A percentile compares a stretch with the other conserved stretches of the same genome.
Conservation (phyloP, 768 basidiomycete species). For the Leccinum subgranulosum region DNA sequence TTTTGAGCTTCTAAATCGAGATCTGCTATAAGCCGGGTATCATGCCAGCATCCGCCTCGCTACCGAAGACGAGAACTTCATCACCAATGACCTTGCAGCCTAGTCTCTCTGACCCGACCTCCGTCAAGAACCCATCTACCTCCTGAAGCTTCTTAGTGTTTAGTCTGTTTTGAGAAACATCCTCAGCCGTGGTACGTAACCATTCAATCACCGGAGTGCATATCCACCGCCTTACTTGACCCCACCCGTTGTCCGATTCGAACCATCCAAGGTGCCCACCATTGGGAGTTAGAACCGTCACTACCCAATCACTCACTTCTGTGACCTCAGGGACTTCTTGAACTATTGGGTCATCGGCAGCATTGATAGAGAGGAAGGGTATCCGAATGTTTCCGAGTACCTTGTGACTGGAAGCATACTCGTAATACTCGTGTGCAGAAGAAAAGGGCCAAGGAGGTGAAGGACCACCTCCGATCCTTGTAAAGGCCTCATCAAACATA, state of each 20-base stretch:
- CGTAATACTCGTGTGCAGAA: constrained; percentile 45
- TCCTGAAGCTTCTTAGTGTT: constrained; percentile 39
- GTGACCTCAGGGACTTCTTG: constrained; percentile 57
- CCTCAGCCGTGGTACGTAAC: constrained; percentile 56
- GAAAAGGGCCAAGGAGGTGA: constrained; percentile 51
- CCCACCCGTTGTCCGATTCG: constrained; percentile 41
- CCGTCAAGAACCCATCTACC: constrained; percentile 58
- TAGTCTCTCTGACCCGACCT: constrained; percentile 52
- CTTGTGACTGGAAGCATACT: constrained; percentile 57
- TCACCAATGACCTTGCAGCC: constrained; percentile 58
- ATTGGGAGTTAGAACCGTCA: constrained; percentile 56
- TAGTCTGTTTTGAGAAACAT: constrained; percentile 38
- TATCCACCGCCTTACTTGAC: constrained; percentile 53
- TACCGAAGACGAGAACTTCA: constrained; percentile 51
- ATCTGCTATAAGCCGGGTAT: constrained; percentile 54
- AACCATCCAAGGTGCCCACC: constrained; percentile 90
- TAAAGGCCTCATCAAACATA: constrained; percentile 61
- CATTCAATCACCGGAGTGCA: constrained; percentile 72
- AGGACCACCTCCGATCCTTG: constrained; percentile 67
- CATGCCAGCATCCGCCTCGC: constrained; percentile 50
- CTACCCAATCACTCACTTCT: constrained; percentile 50
- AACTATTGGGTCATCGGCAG: constrained; percentile 77
- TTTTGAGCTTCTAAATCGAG: constrained; percentile 10
- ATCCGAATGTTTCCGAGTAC: constrained; percentile 58
- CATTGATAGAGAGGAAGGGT: constrained; percentile 73